A percentile compares a stretch with the other conserved stretches of the same genome.
These are phyloP conservation scores for Saccharomyces mikatae DNA, from an alignment of 805 yeast species.

Conservation along the genomic window DNA sequence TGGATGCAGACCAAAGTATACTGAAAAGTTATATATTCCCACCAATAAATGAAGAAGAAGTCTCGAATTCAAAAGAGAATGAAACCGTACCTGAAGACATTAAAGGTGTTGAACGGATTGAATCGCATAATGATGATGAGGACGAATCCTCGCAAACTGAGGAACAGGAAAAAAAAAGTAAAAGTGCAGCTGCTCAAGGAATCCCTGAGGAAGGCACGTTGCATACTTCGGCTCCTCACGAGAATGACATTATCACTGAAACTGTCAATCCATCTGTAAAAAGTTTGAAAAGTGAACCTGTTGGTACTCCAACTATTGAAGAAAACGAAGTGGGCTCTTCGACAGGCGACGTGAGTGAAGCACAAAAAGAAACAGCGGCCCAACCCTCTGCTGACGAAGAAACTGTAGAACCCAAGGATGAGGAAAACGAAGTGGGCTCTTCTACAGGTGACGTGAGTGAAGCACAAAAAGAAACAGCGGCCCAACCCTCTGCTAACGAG, in stretches of 20 bases:
- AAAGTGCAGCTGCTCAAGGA: conserved; percentile 1
- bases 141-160: background rate
- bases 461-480: background rate
- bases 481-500: background rate
- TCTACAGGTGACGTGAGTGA: background rate
- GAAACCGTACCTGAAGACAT: background rate
- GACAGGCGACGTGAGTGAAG: background rate
- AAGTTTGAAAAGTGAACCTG: background rate
- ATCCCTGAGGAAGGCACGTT: background rate
- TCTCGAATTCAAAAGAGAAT: background rate
- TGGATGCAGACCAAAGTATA: conserved; percentile 43
- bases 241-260: background rate
- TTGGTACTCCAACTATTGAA: background rate
- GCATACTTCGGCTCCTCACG: background rate
- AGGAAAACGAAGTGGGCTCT: background rate
- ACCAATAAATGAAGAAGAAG: conserved; percentile 3
- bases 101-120: background rate
- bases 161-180: background rate
- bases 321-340: background rate
- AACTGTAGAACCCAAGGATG: conserved; percentile 3
- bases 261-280: background rate
- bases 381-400: conserved; percentile 2
- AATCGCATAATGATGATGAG: conserved; percentile 1
- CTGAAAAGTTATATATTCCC: conserved; percentile 41
- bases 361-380: background rate